Conservation (phyloP, 176 grass and related monocot species). For the Leersia perrieri region DNA sequence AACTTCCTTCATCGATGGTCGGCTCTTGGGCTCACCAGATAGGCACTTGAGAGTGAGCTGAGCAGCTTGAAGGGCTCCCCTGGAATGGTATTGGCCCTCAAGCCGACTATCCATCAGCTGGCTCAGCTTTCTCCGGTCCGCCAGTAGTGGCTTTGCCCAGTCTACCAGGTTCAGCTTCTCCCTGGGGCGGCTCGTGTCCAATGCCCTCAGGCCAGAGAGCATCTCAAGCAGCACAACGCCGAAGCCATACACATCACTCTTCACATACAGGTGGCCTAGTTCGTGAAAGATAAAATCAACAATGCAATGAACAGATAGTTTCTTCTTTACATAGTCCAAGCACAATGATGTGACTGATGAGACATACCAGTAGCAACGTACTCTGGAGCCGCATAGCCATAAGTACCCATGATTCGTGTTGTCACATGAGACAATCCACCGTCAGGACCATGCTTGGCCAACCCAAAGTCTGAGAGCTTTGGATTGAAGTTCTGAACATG, state of each 20-base stretch:
- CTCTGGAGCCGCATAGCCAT: constrained; percentile 86
- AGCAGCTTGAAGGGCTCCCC: constrained; percentile 56
- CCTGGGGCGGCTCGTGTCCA: constrained; percentile 38
- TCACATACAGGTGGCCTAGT: constrained; percentile 90
- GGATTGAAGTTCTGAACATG: constrained; percentile 62
- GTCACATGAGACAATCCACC: constrained; percentile 78
- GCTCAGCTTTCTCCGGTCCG: constrained; percentile 65
- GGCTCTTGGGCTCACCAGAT: constrained; percentile 58
- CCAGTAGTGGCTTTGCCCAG: constrained; percentile 64
- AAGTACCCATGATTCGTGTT: constrained; percentile 86
- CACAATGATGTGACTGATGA: background rate
- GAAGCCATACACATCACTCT: constrained; percentile 88
- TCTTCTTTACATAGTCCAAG: background rate
- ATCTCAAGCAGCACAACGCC: constrained; percentile 85
- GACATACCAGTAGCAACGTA: constrained; percentile 77
- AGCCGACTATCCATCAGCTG: constrained; percentile 67
- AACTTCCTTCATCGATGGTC: constrained; percentile 91
- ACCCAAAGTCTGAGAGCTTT: constrained; percentile 89
- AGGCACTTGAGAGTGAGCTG: constrained; percentile 81
- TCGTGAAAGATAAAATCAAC: background rate
- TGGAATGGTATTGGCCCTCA: constrained; percentile 71
- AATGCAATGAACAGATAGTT: background rate
- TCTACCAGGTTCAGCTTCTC: constrained; percentile 67
- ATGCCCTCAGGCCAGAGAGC: constrained; percentile 63
- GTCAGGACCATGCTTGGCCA: constrained; percentile 81